These are phyloP conservation scores for Leucaena leucocephala DNA, from an alignment of 306 rosid species.

Conservation along the genomic window DNA sequence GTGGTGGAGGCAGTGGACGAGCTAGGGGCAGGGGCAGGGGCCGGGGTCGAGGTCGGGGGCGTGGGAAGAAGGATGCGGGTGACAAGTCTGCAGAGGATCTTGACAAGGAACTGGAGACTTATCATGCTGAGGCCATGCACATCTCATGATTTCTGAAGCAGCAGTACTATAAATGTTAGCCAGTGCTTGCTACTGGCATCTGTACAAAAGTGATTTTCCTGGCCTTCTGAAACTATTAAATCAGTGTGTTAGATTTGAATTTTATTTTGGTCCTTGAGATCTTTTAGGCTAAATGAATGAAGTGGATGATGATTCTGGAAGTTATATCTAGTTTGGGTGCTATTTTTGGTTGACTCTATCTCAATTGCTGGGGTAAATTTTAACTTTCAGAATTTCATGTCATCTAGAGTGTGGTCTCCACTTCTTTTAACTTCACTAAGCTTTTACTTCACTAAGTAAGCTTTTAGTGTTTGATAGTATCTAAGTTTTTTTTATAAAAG, in stretches of 20 bases:
- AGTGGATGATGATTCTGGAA: not conserved
- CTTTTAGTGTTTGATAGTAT: too few relatives aligned
- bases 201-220: conserved; percentile 50
- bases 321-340: not conserved
- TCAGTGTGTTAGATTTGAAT: conserved; percentile 2
- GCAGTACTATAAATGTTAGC: conserved; percentile 19
- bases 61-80: conserved; percentile 52
- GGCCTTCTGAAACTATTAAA: not conserved
- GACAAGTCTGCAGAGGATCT: conserved; percentile 87
- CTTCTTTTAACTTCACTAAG: too few relatives aligned
- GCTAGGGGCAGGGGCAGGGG: not conserved
- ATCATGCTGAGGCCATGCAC: conserved; percentile 71
- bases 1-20: conserved; percentile 50
- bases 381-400: too few relatives aligned
- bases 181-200: conserved; percentile 25
- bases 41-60: conserved; percentile 32
- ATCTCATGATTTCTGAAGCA: conserved; percentile 35
- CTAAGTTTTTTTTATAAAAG: too few relatives aligned
- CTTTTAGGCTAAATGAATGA: not conserved
- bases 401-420: too few relatives aligned
- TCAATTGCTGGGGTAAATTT: too few relatives aligned
- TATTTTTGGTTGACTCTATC: not conserved
- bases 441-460: too few relatives aligned
- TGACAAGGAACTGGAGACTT: conserved; percentile 80
- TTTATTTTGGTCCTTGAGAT: not conserved